Percentiles rank a stretch among this genome's conserved stretches.
Evolutionary conservation across 805 yeast species (phyloP).

Genomic region (Kodamaea laetipori): DNA sequence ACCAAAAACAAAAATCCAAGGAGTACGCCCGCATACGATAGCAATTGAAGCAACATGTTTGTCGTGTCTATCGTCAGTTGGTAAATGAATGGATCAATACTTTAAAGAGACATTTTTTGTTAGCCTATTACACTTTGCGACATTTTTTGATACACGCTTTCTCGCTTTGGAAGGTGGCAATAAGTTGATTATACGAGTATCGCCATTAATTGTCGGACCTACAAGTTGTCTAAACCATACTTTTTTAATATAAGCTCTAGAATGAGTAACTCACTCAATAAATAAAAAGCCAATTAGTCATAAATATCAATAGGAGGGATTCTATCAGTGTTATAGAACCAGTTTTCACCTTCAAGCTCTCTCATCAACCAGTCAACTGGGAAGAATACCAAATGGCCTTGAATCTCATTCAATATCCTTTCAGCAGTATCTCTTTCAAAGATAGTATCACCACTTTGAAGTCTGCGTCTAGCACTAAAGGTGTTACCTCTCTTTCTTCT

Average conservation of each 20-base stretch:
- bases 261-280: background rate
- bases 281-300: constrained; percentile 2
- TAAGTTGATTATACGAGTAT: no score
- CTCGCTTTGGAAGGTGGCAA: no score
- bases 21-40: constrained; percentile 40
- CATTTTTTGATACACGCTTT: no score
- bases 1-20: constrained; percentile 45
- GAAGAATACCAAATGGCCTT: constrained; percentile 88
- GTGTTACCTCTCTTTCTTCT: constrained; percentile 40
- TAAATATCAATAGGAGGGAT: constrained; percentile 94
- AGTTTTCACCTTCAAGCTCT: constrained; percentile 87
- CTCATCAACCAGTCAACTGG: constrained; percentile 88
- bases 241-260: no score
- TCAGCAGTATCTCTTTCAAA: constrained; percentile 79
- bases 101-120: background rate
- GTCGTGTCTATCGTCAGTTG: background rate
- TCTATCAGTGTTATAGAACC: constrained; percentile 94
- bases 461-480: constrained; percentile 35
- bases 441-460: constrained; percentile 48
- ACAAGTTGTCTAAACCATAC: no score
- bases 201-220: no score
- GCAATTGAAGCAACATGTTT: constrained; percentile 40
- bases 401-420: constrained; percentile 65
- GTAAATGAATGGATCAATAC: background rate
- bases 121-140: background rate